Conservation (phyloP, 1,139 yeast genomes). For the Debaryomyces sp. region DNA sequence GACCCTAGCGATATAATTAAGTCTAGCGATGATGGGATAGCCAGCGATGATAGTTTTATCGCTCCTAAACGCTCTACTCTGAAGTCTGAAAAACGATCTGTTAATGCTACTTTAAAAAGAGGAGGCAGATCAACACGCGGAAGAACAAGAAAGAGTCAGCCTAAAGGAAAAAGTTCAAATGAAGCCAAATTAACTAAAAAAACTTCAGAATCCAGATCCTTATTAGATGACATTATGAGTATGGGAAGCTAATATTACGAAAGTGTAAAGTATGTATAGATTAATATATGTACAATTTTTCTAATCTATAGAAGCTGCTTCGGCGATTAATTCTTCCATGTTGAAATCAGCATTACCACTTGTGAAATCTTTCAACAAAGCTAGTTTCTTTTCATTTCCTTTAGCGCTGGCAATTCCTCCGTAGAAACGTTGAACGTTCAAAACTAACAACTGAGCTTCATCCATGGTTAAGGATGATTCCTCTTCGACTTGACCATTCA, state of each 20-base stretch:
- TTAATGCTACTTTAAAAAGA: background rate
- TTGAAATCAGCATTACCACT: constrained; percentile 64
- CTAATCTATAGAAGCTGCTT: constrained; percentile 49
- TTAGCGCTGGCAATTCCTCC: constrained; percentile 58
- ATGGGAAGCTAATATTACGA: constrained; percentile 12
- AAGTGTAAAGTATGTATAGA: constrained; percentile 1
- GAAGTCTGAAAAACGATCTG: background rate
- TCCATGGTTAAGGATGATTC: constrained; percentile 66
- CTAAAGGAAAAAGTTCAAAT: background rate
- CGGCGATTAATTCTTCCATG: constrained; percentile 66
- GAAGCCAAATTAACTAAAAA: constrained; percentile 2
- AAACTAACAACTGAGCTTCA: constrained; percentile 76
- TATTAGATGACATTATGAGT: constrained; percentile 18
- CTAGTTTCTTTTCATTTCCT: constrained; percentile 51
- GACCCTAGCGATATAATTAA: background rate
- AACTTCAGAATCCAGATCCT: constrained; percentile 9
- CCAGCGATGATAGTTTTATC: background rate
- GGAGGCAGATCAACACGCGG: background rate
- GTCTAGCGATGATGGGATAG: constrained; percentile 5
- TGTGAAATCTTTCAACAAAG: constrained; percentile 68
- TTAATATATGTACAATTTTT: constrained; percentile 6
- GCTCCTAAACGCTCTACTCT: background rate
- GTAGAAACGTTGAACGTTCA: constrained; percentile 87
- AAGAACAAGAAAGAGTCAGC: background rate
- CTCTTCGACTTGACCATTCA: constrained; percentile 84